Evolutionary conservation across 1,284 basidiomycete species (phyloP), one percentile per base, ranked within the genome.

Genomic region (Boletus semigastroideus): DNA sequence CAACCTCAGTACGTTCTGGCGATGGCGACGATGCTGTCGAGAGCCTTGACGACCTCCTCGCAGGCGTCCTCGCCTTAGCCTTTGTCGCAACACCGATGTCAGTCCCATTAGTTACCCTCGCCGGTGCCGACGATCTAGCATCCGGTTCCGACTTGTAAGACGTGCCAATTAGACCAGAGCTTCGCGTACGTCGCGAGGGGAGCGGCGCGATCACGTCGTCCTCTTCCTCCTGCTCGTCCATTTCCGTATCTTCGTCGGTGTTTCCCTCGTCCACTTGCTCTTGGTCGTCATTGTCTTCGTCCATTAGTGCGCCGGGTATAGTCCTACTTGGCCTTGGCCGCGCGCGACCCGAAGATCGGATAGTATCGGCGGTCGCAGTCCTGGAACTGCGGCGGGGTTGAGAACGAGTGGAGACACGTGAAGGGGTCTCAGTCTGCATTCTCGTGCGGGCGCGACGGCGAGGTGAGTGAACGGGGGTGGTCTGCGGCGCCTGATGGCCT

Each of bases 271-370:
- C 42, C 2, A 58, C 55, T 34, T 62, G 51, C 16, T 20, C 60
- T 12, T 52, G 50, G 16, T 56, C 57, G 27, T 65, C 62, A 1
- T 75, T 71, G 20, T 81, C 78, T 5, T 80, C 80, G 28, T 75
- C 75, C 63, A 79, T 74, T 49, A 86, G 67, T 5, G 75, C 70
- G 2, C 84, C 84, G 3, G 84, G 84, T 46, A 87, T 69, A 11
- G 42, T 79, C 51, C 73, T 74, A 43, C 57, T 64, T 16, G 70
- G 54, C 47, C 72, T 65, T 51, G 59, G 49, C 25, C 61, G 51
- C 28, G 62, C 53, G 33, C 52, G 61, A 4, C 28, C 42, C 22
- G 38, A 48, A 13, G 27, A 43, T 40, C 38, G 30, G 9, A 12
- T 14, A 8, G 30, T 12, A n/a, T 39, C 11, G 3, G 36, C 33